Evolutionary conservation across 345 rosid genomes (phyloP), one percentile per base, ranked within the genome.

Genomic region (Pseudoturritis turrita): DNA sequence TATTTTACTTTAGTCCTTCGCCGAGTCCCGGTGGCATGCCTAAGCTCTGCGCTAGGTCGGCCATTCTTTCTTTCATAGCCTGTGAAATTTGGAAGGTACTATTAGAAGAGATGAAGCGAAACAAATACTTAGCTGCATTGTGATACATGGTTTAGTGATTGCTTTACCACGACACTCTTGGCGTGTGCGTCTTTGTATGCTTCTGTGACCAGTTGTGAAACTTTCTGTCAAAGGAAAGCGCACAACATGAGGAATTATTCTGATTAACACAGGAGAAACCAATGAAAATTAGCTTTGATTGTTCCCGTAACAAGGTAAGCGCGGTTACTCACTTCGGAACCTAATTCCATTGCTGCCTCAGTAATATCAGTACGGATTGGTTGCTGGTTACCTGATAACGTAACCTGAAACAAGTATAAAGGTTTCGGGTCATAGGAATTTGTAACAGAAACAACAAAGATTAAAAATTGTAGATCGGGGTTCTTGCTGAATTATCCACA

Each of bases 1-100:
- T 71, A 58, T 35, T 71, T 78, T 77, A 86, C 84, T 92, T 87
- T 9, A 83, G 70, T 59, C 96, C 91, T 26, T 88, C 91, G 4
- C 81, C 61, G 21, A 84, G 83, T 5, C 97, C 96, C 1, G 85
- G 96, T 10, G 98, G 97, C 97, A 93, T 89, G 59, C 97, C 98
- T 71, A 93, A 72, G 82, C 98, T 93, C 78, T 87, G 96, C 7
- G 96, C 97, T 67, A 93, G 97, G 76, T 93, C 89, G 0, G 81
- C 84, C 96, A 93, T 93, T 74, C 94, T 87, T 71, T 90, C 92
- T 84, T 93, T 90, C 95, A 93, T 89, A 29, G 98, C 97, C 98
- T 93, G 75, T 26, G n/a, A 72, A 72, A 68, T 26, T 0, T 15
- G 50, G 1, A 22, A 35, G 17, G 12, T 19, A 41, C 14, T 17